Evolutionary conservation across 352 stramenopile species (phyloP), one percentile per base, ranked within the genome.

Genomic region (Pilasporangium apinafurcum): DNA sequence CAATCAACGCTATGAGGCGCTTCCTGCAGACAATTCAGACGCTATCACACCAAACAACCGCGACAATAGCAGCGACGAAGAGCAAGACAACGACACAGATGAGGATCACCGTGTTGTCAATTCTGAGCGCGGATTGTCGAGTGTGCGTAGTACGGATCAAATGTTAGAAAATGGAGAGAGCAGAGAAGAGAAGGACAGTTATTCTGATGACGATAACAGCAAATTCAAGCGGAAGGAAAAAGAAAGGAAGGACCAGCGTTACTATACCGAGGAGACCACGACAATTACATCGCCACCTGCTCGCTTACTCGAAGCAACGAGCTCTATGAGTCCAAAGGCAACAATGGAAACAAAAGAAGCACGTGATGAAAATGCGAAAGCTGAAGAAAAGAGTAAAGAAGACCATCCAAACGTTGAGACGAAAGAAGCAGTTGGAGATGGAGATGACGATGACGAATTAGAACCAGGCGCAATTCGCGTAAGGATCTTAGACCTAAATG

Each of bases 401-500:
- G n/a, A n/a, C n/a, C n/a, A n/a, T 41, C 14, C 37, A 14, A 14
- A 14, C 0, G 9, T 26, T 17, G 21, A 37, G 40, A 37, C 21
- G 8, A 31, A 41, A 25, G 17, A 45, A 20, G 17, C 31, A 18
- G 34, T 35, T 21, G 33, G 27, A 20, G 24, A 18, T n/a, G 38
- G 16, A 27, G 56, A 63, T 6, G 27, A 21, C 8, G 22, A 22
- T 5, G 51, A 53, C 20, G 40, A 55, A 12, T 52, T 70, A 4
- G 48, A 56, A 28, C 51, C 56, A 0, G 76, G 70, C 16, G 61
- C 53, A 16, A 66, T 93, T 36, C 56, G 71, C 32, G 63, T 93
- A 26, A 74, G 79, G 25, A 90, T 93, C 31, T 48, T 93, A 34
- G 79, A 93, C 53, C 50, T 93, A 9, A 90, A 92, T 42, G 82